Evolutionary conservation across 371 early-diverging fungal genomes (phyloP), one percentile per base, ranked within the genome.

Genomic region (Mucor sp.): DNA sequence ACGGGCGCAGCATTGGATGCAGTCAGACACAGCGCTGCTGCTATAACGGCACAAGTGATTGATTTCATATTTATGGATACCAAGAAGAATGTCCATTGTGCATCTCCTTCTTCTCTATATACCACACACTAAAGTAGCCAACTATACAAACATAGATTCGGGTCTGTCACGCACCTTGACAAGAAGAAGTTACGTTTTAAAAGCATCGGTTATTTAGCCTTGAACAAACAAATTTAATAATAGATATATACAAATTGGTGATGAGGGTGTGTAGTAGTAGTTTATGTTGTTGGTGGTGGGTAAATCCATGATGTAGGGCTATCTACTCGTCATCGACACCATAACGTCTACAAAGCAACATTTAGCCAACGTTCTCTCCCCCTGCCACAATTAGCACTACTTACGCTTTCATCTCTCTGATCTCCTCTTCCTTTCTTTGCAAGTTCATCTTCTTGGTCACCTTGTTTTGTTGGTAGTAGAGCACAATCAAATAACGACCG

Each of bases 401-500:
- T 74, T 85, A 90, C 91, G 83, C 80, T 73, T 93, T 93, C 76
- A 97, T 79, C 71, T 94, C 92, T 57, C 82, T 84, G 33, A 96
- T 79, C 61, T 96, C 95, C 53, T 91, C 89, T 70, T 96, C 95
- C 76, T 94, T 93, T 82, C 87, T 89, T 64, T 89, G 91, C 62
- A 95, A 62, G 71, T 96, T 95, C 82, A 87, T 79, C 78, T 90
- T 93, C 79, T 92, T 94, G 32, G 90, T 87, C 59, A 88, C 83
- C 81, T 94, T 90, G 71, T 90, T 89, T 25, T 91, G 87, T 68
- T 96, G 92, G 79, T 94, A 94, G 63, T 97, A 98, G 27, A 97
- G 83, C 8, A 98, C 97, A 59, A 98, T 94, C 74, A 98, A 72
- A 72, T 97, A 97, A 68, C 99, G 87, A 4, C 96, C 96, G 83